phyloP scores from a whole-genome alignment of 495 filamentous ascomycete genomes.

The Neurospora terricola region DNA sequence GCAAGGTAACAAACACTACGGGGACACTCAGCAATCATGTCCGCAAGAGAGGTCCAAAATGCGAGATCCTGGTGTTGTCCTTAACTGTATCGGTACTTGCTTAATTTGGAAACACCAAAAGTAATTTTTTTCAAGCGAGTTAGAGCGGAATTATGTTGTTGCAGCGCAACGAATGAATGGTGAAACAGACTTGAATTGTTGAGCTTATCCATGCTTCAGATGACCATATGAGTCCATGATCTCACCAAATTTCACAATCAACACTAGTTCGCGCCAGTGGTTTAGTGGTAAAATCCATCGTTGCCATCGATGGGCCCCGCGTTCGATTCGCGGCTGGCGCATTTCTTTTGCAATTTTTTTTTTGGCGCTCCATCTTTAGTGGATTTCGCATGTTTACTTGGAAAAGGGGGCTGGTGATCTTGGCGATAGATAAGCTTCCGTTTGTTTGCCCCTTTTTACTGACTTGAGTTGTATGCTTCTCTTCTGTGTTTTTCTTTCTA shows the following conservation, averaged over 20 bases:
- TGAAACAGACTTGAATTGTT: background rate
- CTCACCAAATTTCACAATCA: too few relatives aligned
- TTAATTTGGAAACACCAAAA: too few relatives aligned
- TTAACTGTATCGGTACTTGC: background rate
- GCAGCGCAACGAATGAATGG: background rate
- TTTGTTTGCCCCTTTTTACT: background rate
- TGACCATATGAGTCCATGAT: too few relatives aligned
- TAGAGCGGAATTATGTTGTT: background rate
- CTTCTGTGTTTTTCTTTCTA: background rate
- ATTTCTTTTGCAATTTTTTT: constrained; percentile 11
- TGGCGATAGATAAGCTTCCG: background rate
- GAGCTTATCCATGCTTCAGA: too few relatives aligned
- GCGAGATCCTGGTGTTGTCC: rapidly evolving
- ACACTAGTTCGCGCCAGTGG: constrained; percentile 18
- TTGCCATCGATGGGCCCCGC: constrained; percentile 45
- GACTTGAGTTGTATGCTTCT: background rate
- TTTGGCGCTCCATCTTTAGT: background rate
- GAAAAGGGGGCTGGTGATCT: background rate
- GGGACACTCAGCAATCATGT: background rate
- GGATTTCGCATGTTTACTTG: background rate
- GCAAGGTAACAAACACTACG: background rate
- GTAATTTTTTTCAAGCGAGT: too few relatives aligned
- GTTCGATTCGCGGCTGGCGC: constrained; percentile 42
- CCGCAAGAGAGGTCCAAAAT: background rate
- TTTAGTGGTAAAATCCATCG: constrained; percentile 47